These are phyloP conservation scores for Pisolithus marmoratus DNA, from an alignment of 768 basidiomycete species.

Conservation along the genomic window DNA sequence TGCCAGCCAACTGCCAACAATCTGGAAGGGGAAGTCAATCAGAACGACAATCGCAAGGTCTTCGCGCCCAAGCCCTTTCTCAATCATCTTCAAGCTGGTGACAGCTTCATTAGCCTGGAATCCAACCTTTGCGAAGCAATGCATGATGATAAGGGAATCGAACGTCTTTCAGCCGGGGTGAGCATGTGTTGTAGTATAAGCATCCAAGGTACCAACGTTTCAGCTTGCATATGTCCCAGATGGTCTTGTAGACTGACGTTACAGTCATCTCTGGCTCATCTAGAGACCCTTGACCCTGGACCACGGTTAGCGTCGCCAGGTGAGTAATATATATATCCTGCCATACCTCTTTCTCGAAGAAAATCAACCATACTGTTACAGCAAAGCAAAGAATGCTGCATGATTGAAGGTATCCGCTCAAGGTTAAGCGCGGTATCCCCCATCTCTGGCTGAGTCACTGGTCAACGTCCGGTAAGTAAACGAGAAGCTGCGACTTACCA, in stretches of 20 bases:
- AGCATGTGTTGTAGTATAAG: not conserved
- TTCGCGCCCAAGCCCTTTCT: slow-evolving; percentile 93
- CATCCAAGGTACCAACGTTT: slow-evolving; percentile 52
- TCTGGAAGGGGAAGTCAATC: slow-evolving; percentile 97
- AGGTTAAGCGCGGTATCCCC: slow-evolving; percentile 66
- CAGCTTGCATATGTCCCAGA: slow-evolving; percentile 90
- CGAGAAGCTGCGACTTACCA: slow-evolving; percentile 41
- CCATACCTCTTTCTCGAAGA: slow-evolving; percentile 85
- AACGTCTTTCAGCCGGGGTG: slow-evolving; percentile 54
- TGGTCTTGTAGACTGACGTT: slow-evolving; percentile 83
- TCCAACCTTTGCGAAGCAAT: slow-evolving; percentile 89
- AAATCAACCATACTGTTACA: slow-evolving; percentile 83
- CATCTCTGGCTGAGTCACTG: slow-evolving; percentile 52
- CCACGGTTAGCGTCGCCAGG: not conserved
- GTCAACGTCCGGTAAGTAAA: slow-evolving; percentile 6
- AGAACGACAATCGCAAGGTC: slow-evolving; percentile 94
- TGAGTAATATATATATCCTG: not conserved
- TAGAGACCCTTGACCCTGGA: slow-evolving; percentile 66
- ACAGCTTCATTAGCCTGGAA: slow-evolving; percentile 92
- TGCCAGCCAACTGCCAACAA: slow-evolving; percentile 89
- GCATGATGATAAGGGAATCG: slow-evolving; percentile 81
- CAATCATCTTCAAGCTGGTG: slow-evolving; percentile 89
- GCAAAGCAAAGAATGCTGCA: slow-evolving; percentile 76
- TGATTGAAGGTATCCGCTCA: slow-evolving; percentile 80
- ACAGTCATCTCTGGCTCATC: slow-evolving; percentile 87